Conservation (phyloP, 2,329 filamentous ascomycete species). For the Fusarium chlamydosporum region DNA sequence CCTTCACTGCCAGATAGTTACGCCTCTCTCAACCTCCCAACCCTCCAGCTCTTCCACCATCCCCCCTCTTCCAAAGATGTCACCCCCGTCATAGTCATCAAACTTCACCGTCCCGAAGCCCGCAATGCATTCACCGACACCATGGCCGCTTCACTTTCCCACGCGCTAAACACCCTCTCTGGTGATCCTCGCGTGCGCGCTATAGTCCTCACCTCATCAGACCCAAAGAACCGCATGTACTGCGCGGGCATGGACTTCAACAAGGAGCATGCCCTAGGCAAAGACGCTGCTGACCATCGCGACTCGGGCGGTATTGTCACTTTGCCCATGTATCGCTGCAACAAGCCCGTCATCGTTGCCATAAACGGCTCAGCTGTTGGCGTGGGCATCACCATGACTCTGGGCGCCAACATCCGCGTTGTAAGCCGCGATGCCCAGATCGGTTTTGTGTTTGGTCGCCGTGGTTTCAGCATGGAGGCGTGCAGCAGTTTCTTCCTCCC, state of each 20-base stretch:
- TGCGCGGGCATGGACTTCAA: constrained; percentile 72
- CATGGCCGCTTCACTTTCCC: constrained; percentile 73
- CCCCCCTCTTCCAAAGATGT: constrained; percentile 65
- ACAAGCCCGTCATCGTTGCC: constrained; percentile 71
- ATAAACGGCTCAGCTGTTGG: constrained; percentile 73
- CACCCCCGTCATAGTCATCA: constrained; percentile 73
- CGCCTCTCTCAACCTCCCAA: constrained; percentile 58
- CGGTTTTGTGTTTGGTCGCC: constrained; percentile 79
- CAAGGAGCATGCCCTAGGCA: constrained; percentile 49
- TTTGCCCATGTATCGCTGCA: constrained; percentile 69
- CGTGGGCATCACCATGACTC: constrained; percentile 73
- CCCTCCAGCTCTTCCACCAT: constrained; percentile 65
- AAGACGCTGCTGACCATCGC: constrained; percentile 56
- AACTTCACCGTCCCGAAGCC: constrained; percentile 73
- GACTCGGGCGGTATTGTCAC: constrained; percentile 68
- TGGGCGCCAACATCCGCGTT: constrained; percentile 67
- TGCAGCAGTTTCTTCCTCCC: constrained; percentile 80
- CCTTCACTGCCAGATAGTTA: constrained; percentile 57
- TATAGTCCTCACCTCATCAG: constrained; percentile 68
- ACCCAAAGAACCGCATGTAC: constrained; percentile 65
- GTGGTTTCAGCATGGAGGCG: constrained; percentile 80
- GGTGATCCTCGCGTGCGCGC: constrained; percentile 67
- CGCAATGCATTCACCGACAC: constrained; percentile 78
- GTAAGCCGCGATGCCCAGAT: constrained; percentile 73
- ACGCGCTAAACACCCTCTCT: constrained; percentile 66